phyloP scores from a whole-genome alignment of 305 asterid genomes.

The Plantago coronopus region DNA sequence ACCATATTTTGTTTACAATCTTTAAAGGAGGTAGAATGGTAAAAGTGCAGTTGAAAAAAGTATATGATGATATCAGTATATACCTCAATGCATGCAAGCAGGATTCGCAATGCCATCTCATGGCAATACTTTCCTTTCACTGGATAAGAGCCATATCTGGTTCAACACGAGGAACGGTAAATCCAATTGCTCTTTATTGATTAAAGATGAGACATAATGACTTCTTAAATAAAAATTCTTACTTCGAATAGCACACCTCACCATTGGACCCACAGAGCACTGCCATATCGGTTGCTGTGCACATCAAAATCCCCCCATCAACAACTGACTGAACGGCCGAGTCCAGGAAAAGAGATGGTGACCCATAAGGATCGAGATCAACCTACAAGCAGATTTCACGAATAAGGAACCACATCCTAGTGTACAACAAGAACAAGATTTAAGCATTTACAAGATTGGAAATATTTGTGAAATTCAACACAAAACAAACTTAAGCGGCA shows the following conservation, averaged over 20 bases:
- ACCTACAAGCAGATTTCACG: conserved; percentile 48
- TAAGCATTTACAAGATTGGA: neutral
- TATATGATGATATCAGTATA: too few relatives aligned
- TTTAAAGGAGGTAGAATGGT: too few relatives aligned
- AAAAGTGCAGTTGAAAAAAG: too few relatives aligned
- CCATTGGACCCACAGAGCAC: conserved; percentile 94
- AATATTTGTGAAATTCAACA: neutral
- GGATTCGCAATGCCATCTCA: conserved; percentile 95
- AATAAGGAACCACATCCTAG: conserved; percentile 15
- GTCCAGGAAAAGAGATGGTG: conserved; percentile 92
- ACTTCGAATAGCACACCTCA: conserved; percentile 99
- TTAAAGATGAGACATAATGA: conserved; percentile 2
- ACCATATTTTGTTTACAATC: too few relatives aligned
- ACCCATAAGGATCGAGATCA: conserved; percentile 98
- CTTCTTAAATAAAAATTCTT: conserved; percentile 30
- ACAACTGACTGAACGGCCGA: conserved; percentile 90
- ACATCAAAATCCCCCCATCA: conserved; percentile 93
- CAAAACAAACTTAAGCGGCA: too few relatives aligned
- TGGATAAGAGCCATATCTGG: conserved; percentile 93
- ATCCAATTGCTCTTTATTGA: conserved; percentile 20
- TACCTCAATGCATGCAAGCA: conserved; percentile 93
- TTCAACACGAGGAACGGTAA: conserved; percentile 23
- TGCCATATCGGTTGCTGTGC: conserved; percentile 99
- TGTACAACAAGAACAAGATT: neutral
- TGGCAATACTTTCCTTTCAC: conserved; percentile 92